Percentiles rank a stretch among this genome's conserved stretches.
These are phyloP conservation scores for Pseudotsuga menziesii DNA, from an alignment of 75 land plant species.

Conservation along the genomic window DNA sequence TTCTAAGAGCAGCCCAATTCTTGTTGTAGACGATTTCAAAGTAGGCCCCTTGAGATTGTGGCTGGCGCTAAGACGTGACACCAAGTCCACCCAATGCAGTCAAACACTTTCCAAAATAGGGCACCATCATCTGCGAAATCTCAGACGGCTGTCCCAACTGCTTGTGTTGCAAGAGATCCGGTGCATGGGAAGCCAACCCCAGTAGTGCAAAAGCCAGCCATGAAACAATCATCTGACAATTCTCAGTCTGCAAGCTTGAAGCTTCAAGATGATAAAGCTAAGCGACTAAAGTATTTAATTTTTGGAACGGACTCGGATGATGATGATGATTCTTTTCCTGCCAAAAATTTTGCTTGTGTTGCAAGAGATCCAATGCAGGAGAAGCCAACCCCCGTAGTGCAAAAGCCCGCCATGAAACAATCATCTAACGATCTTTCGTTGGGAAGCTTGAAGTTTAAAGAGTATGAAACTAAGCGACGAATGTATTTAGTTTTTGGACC, in stretches of 20 bases:
- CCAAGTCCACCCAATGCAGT: not conserved
- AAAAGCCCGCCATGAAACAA: no score
- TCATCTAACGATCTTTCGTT: no score
- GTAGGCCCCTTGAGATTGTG: no score
- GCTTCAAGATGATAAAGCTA: not conserved
- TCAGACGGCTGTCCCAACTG: not conserved
- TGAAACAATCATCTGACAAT: not conserved
- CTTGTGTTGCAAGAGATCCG: not conserved
- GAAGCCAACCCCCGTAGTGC: no score
- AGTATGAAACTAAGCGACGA: constrained; percentile 3
- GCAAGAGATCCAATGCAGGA: no score
- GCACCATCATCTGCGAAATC: not conserved
- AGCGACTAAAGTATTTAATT: not conserved
- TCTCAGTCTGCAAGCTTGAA: not conserved
- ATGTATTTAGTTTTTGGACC: not conserved
- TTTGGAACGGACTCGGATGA: not conserved
- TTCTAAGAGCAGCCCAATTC: no score
- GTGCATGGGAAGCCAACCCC: not conserved
- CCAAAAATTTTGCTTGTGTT: no score
- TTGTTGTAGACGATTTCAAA: no score
- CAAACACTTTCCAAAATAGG: not conserved
- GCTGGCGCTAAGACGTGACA: no score
- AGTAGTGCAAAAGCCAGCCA: not conserved
- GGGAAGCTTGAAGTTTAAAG: not conserved
- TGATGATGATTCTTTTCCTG: no score